A percentile compares a stretch with the other conserved stretches of the same genome.
These are phyloP conservation scores for Periconia macrospinosa DNA, from an alignment of 2,329 filamentous ascomycete genomes.

Conservation along the genomic window DNA sequence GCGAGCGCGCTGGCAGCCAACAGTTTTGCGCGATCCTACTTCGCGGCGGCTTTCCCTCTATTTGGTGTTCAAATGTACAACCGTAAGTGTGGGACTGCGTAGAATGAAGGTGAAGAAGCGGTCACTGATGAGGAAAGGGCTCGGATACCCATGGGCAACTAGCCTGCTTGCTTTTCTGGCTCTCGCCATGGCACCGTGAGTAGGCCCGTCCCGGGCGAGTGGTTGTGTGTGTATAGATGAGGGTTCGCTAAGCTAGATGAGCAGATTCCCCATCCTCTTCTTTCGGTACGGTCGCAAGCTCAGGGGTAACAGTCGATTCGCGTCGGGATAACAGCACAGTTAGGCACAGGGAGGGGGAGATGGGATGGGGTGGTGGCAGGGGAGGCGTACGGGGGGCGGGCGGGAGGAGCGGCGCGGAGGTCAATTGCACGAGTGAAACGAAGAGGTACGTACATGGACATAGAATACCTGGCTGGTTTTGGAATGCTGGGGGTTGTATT, in stretches of 20 bases:
- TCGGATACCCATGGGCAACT: slow-evolving; percentile 56
- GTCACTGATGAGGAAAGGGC: slow-evolving; percentile 47
- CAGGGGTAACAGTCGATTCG: slow-evolving; percentile 52
- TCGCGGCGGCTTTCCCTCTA: slow-evolving; percentile 52
- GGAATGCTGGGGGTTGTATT: no score
- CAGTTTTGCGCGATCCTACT: slow-evolving; percentile 52
- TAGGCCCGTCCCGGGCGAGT: not conserved
- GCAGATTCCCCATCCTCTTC: slow-evolving; percentile 50
- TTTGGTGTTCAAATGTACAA: slow-evolving; percentile 57
- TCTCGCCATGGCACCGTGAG: slow-evolving; percentile 53
- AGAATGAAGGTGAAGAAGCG: slow-evolving; percentile 41
- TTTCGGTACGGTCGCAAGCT: slow-evolving; percentile 54
- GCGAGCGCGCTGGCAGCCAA: slow-evolving; percentile 55
- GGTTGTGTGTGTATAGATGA: slow-evolving; percentile 5
- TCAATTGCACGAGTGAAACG: no score
- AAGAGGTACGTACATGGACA: no score
- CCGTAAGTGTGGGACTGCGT: slow-evolving; percentile 43
- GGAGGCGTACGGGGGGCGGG: not conserved
- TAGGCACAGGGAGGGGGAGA: slow-evolving; percentile 13
- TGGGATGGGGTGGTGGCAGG: slow-evolving; percentile 11
- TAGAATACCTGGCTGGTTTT: no score
- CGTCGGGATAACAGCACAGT: slow-evolving; percentile 45
- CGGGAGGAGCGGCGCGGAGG: not conserved
- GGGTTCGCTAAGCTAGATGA: slow-evolving; percentile 33
- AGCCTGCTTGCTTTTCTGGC: slow-evolving; percentile 52